Conservation (phyloP, 2,329 filamentous ascomycete genomes). For the Colletotrichum sp. region DNA sequence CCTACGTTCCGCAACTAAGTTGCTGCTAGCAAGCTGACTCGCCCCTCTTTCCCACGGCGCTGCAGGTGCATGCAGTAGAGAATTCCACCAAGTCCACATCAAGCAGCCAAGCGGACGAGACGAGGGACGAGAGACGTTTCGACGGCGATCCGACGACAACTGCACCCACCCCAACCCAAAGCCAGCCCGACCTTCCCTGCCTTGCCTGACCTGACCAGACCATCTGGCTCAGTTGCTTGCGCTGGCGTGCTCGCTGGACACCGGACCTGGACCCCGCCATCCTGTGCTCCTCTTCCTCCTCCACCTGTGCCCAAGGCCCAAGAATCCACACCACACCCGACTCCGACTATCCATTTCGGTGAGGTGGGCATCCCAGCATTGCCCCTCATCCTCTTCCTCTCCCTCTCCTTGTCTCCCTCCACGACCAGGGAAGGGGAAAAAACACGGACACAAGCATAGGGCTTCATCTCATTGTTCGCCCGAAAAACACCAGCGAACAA, state of each 20-base stretch:
- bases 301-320: neutral
- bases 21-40: slow-evolving; percentile 9
- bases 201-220: neutral
- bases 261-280: slow-evolving; percentile 14
- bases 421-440: neutral
- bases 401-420: slow-evolving; percentile 9
- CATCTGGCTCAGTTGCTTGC: neutral
- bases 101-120: neutral
- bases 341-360: neutral
- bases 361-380: slow-evolving; percentile 9
- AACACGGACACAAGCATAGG: neutral
- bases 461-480: neutral
- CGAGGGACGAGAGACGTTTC: slow-evolving; percentile 2
- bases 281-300: neutral
- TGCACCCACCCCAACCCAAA: slow-evolving; percentile 6
- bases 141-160: slow-evolving; percentile 10
- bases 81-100: neutral
- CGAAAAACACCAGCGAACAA: slow-evolving; percentile 14
- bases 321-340: slow-evolving; percentile 10
- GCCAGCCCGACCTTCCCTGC: neutral
- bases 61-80: slow-evolving; percentile 16
- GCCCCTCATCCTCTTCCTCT: slow-evolving; percentile 19
- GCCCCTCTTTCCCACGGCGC: slow-evolving; percentile 13
- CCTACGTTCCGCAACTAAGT: neutral
- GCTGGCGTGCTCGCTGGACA: neutral